These are phyloP conservation scores for Tylopilus balloui DNA, from an alignment of 768 basidiomycete genomes.

Conservation along the genomic window DNA sequence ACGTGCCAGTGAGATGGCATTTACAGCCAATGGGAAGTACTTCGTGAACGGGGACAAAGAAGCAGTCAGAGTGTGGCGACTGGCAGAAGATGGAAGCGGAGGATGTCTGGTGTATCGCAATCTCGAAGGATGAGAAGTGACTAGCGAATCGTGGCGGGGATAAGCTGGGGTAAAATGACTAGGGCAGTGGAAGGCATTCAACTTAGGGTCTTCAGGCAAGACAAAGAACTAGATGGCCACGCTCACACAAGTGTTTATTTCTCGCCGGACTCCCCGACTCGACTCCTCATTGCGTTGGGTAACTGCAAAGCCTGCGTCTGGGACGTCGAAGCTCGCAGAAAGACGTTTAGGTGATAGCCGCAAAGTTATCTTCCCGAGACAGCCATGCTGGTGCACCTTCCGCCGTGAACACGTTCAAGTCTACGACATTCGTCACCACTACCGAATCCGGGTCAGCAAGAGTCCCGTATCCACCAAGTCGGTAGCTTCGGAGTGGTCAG, in stretches of 20 bases:
- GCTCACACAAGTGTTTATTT: slow-evolving; percentile 12
- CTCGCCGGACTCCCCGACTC: slow-evolving; percentile 2
- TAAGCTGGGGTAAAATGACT: slow-evolving; percentile 8
- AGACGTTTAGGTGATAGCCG: slow-evolving; percentile 5
- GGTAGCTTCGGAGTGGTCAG: background rate
- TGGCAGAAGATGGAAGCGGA: background rate
- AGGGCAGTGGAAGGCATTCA: background rate
- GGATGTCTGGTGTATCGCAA: slow-evolving; percentile 8
- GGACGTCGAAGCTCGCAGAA: background rate
- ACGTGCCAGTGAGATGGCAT: slow-evolving; percentile 6
- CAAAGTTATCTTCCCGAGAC: slow-evolving; percentile 14
- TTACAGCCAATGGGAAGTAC: background rate
- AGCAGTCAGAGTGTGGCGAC: slow-evolving; percentile 4
- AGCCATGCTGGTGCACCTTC: slow-evolving; percentile 5
- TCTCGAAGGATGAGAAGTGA: slow-evolving; percentile 4
- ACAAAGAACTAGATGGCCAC: slow-evolving; percentile 1
- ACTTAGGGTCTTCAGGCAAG: background rate
- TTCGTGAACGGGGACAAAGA: slow-evolving; percentile 14
- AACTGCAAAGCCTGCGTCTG: slow-evolving; percentile 4
- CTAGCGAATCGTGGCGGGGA: slow-evolving; percentile 13
- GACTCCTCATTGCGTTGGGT: slow-evolving; percentile 7
- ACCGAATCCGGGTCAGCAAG: background rate
- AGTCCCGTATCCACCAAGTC: background rate
- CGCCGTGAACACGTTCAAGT: slow-evolving; percentile 6
- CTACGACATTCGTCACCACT: slow-evolving; percentile 2